Evolutionary conservation across 257 asterid genomes (phyloP).

Genomic region (Cynanchum wilfordii): DNA sequence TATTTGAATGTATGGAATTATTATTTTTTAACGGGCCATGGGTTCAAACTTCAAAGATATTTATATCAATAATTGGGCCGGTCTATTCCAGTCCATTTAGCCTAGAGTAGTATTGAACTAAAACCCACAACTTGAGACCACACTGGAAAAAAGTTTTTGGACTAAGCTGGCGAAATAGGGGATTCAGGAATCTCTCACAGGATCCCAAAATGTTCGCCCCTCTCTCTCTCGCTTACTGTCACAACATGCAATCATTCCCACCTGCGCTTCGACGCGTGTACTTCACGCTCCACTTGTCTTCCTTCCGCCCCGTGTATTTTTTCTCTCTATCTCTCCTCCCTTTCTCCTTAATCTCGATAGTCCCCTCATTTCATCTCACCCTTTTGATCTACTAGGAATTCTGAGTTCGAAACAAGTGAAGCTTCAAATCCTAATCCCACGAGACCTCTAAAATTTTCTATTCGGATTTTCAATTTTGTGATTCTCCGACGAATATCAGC

Average conservation of each 20-base stretch:
- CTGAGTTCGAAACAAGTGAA: neutral
- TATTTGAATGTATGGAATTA: too few relatives aligned
- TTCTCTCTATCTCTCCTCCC: too few relatives aligned
- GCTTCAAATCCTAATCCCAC: neutral
- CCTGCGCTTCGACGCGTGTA: conserved; percentile 3
- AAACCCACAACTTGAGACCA: too few relatives aligned
- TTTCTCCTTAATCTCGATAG: neutral
- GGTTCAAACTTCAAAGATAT: too few relatives aligned
- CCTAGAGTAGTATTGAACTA: too few relatives aligned
- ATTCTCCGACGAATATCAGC: neutral
- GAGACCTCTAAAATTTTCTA: neutral
- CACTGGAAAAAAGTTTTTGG: too few relatives aligned
- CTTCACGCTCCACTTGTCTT: conserved; percentile 17
- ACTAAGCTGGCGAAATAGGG: too few relatives aligned
- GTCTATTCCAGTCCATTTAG: too few relatives aligned
- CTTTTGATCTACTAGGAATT: neutral
- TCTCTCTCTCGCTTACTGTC: neutral
- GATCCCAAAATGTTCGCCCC: neutral
- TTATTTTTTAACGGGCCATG: too few relatives aligned
- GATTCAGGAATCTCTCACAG: too few relatives aligned
- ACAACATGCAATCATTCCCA: neutral
- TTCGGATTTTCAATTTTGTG: neutral
- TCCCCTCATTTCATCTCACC: conserved; percentile 2
- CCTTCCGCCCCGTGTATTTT: neutral
- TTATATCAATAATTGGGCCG: too few relatives aligned